Percentiles rank a stretch among this genome's conserved stretches.
These are phyloP conservation scores for Artemisia argyi DNA, from an alignment of 129 eudicot genomes.

Conservation along the genomic window DNA sequence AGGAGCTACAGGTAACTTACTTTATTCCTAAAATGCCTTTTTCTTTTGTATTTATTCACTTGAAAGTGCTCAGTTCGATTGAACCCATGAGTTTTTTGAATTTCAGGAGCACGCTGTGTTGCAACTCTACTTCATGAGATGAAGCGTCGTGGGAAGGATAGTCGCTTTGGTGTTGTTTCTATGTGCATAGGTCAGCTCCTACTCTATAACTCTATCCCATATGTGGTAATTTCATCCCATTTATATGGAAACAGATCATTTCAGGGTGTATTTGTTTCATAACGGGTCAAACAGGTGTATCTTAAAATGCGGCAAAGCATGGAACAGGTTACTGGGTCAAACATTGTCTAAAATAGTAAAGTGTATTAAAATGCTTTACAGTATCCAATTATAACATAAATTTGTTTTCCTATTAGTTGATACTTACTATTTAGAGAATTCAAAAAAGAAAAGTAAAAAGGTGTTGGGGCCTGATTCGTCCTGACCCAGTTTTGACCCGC, in stretches of 20 bases:
- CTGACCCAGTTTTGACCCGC: too few relatives aligned
- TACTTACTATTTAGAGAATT: too few relatives aligned
- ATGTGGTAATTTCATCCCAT: background rate
- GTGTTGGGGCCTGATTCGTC: too few relatives aligned
- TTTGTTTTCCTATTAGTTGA: too few relatives aligned
- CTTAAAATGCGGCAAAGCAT: too few relatives aligned
- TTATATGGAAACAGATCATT: too few relatives aligned
- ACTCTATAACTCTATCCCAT: constrained; percentile 2
- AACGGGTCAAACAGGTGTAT: background rate
- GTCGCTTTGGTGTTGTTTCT: constrained; percentile 69
- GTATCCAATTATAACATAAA: too few relatives aligned
- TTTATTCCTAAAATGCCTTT: constrained; percentile 9
- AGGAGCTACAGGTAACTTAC: constrained; percentile 63
- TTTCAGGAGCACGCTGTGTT: constrained; percentile 75
- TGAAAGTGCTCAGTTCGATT: background rate
- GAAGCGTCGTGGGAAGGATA: constrained; percentile 67
- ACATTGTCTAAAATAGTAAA: too few relatives aligned
- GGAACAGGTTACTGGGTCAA: too few relatives aligned
- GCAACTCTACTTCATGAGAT: constrained; percentile 71
- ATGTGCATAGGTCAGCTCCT: constrained; percentile 65
- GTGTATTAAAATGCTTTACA: too few relatives aligned
- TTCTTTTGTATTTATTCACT: background rate
- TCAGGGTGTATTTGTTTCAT: background rate
- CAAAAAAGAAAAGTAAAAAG: background rate
- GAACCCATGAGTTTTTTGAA: background rate